Percentiles rank a stretch among this genome's conserved stretches.
Evolutionary conservation across 345 rosid genomes (phyloP).

Genomic region (Turritis glabra): DNA sequence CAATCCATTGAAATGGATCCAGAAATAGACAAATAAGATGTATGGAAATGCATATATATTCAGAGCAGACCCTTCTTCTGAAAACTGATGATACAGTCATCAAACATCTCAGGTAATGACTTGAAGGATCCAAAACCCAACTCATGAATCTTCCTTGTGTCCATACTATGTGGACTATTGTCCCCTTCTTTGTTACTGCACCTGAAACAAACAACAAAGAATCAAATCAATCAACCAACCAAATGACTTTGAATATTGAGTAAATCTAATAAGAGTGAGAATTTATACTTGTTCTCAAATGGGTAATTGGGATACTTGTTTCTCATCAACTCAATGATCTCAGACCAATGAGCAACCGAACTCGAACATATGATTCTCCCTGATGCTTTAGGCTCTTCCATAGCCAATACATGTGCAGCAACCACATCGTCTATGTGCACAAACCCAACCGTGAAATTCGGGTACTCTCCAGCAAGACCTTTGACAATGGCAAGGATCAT

Average conservation of each 20-base stretch:
- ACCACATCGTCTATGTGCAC: slow-evolving; percentile 86
- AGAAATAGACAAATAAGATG: not conserved
- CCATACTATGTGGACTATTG: slow-evolving; percentile 73
- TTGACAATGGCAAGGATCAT: slow-evolving; percentile 52
- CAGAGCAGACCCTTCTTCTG: slow-evolving; percentile 64
- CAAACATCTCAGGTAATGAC: slow-evolving; percentile 71
- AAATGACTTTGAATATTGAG: not conserved
- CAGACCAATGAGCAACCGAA: slow-evolving; percentile 77
- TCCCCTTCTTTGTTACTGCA: slow-evolving; percentile 68
- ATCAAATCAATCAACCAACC: not conserved
- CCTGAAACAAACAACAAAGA: slow-evolving; percentile 32
- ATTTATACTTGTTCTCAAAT: slow-evolving; percentile 17
- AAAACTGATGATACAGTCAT: slow-evolving; percentile 81
- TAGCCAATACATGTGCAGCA: slow-evolving; percentile 67
- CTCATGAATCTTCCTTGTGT: slow-evolving; percentile 55
- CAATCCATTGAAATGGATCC: not conserved
- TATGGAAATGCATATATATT: slow-evolving; percentile 21
- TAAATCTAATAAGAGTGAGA: not conserved
- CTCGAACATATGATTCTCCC: slow-evolving; percentile 79
- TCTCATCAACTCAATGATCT: slow-evolving; percentile 68
- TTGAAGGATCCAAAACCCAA: slow-evolving; percentile 63
- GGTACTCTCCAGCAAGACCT: slow-evolving; percentile 71
- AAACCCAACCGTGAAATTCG: slow-evolving; percentile 70
- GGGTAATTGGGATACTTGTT: slow-evolving; percentile 60
- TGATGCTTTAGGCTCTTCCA: slow-evolving; percentile 71